These are phyloP conservation scores for Naganishia kalamii DNA, from an alignment of 768 basidiomycete genomes.

Conservation along the genomic window DNA sequence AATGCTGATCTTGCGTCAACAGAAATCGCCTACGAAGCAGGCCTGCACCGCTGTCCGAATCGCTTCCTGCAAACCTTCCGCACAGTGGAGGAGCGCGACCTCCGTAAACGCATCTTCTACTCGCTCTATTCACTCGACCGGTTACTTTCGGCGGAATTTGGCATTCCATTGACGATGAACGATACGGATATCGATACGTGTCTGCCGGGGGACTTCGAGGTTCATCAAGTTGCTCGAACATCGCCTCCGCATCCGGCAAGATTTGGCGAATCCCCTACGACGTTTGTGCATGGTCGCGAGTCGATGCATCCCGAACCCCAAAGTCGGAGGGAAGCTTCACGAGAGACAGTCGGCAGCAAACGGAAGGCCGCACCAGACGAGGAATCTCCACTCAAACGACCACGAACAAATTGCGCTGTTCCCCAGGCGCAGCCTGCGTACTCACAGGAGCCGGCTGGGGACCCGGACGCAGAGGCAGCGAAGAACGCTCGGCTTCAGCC, in stretches of 20 bases:
- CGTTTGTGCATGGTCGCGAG: not conserved
- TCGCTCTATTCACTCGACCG: constrained; percentile 29
- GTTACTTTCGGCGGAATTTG: constrained; percentile 28
- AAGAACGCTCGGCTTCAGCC: constrained; percentile 7
- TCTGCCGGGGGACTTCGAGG: constrained; percentile 23
- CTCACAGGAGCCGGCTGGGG: no score
- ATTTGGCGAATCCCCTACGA: not conserved
- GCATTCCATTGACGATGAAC: constrained; percentile 29
- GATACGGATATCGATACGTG: constrained; percentile 32
- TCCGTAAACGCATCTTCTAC: constrained; percentile 29
- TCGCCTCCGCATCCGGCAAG: not conserved
- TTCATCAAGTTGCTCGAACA: constrained; percentile 10
- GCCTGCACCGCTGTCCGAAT: constrained; percentile 30
- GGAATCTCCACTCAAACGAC: not conserved
- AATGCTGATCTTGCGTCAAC: no score
- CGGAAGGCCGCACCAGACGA: not conserved
- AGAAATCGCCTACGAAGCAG: constrained; percentile 29
- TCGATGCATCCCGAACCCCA: no score
- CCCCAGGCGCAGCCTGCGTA: not conserved
- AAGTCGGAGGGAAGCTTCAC: no score
- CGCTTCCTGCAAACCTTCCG: constrained; percentile 23
- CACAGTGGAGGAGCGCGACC: constrained; percentile 1
- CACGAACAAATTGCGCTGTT: not conserved
- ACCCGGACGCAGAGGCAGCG: not conserved
- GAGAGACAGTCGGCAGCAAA: no score